Evolutionary conservation across 2,329 filamentous ascomycete species (phyloP).

Genomic region (Alternaria sp.): DNA sequence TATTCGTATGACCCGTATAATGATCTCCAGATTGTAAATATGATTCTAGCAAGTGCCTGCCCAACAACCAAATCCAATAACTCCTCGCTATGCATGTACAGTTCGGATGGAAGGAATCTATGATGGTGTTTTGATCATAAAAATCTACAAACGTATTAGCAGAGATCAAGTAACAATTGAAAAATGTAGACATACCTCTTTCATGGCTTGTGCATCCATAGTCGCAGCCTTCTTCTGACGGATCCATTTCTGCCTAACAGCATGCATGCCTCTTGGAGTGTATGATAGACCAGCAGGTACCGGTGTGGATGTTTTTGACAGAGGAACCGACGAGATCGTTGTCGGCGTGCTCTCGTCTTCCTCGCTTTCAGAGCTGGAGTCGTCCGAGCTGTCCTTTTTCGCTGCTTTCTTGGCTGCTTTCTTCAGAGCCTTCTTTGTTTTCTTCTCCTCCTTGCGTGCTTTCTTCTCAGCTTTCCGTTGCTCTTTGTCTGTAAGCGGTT

Average conservation of each 20-base stretch:
- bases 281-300: constrained; percentile 49
- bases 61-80: constrained; percentile 14
- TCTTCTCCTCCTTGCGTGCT: constrained; percentile 55
- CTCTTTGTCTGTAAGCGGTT: constrained; percentile 55
- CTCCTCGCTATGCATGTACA: constrained; percentile 45
- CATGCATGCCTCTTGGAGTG: constrained; percentile 68
- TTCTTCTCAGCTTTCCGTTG: constrained; percentile 54
- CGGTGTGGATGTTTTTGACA: constrained; percentile 57
- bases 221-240: constrained; percentile 86
- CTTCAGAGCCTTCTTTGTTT: constrained; percentile 59
- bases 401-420: constrained; percentile 55
- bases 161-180: background rate
- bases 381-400: constrained; percentile 32
- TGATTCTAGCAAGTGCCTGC: background rate
- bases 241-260: constrained; percentile 82
- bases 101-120: constrained; percentile 15
- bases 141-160: constrained; percentile 40
- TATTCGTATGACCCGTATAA: background rate
- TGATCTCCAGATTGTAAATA: background rate
- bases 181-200: constrained; percentile 68
- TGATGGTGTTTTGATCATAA: constrained; percentile 49
- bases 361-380: constrained; percentile 39
- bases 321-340: constrained; percentile 38
- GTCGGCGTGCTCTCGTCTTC: constrained; percentile 43
- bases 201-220: constrained; percentile 81